These are phyloP conservation scores for Alternaria dauci DNA, from an alignment of 2,329 filamentous ascomycete genomes.

Conservation along the genomic window DNA sequence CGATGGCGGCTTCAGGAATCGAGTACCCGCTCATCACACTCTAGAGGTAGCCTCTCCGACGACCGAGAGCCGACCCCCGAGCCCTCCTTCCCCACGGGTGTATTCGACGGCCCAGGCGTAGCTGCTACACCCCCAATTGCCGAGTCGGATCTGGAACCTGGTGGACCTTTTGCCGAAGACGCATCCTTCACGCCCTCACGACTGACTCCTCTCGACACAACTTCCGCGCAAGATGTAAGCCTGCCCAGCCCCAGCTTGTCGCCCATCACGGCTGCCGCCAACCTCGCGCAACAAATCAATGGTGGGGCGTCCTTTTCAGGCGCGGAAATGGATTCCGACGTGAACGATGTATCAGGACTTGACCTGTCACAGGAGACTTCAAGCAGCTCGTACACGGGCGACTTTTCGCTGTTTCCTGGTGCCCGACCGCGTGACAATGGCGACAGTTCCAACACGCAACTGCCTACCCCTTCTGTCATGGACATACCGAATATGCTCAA, in stretches of 20 bases:
- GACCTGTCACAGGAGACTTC: conserved; percentile 41
- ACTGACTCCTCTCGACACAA: conserved; percentile 68
- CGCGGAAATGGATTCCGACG: conserved; percentile 43
- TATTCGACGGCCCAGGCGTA: conserved; percentile 56
- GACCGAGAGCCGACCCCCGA: conserved; percentile 28
- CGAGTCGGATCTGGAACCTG: conserved; percentile 73
- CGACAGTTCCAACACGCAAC: conserved; percentile 43
- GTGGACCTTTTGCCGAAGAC: conserved; percentile 54
- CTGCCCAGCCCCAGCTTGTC: conserved; percentile 94
- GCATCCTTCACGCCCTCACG: conserved; percentile 34
- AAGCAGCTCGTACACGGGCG: conserved; percentile 20
- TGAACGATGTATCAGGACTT: conserved; percentile 49
- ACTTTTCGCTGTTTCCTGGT: conserved; percentile 27
- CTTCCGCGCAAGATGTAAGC: conserved; percentile 84
- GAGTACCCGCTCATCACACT: conserved; percentile 33
- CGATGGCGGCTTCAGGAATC: conserved; percentile 39
- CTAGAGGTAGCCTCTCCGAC: conserved; percentile 20
- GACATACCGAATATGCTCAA: conserved; percentile 89
- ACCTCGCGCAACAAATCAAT: conserved; percentile 53
- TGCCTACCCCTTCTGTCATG: conserved; percentile 61
- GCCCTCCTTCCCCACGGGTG: conserved; percentile 35
- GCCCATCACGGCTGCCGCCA: conserved; percentile 82
- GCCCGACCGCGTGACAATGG: conserved; percentile 27
- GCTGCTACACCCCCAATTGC: conserved; percentile 80
- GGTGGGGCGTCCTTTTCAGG: conserved; percentile 35